Percentiles rank a stretch among this genome's conserved stretches.
Evolutionary conservation across 352 stramenopile species (phyloP).

Genomic region (Globisporangium alternatum): DNA sequence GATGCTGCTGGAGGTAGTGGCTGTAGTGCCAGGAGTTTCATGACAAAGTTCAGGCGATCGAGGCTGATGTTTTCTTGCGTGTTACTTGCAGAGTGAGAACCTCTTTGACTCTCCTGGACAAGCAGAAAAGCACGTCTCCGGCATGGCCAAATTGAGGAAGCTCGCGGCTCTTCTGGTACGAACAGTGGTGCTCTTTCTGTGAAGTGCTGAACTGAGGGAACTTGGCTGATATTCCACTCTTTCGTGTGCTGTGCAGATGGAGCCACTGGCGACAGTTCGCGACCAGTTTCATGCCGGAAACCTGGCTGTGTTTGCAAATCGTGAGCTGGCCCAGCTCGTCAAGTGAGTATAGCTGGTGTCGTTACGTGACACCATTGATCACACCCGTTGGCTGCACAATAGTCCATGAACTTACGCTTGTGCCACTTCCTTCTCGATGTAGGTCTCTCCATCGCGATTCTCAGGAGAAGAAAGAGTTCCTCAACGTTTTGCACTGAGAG

Average conservation of each 20-base stretch:
- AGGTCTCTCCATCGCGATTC: conserved; percentile 70
- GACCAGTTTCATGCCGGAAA: conserved; percentile 50
- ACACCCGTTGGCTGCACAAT: neutral
- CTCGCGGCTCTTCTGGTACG: conserved; percentile 51
- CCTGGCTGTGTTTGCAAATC: conserved; percentile 35
- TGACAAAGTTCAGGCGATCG: neutral
- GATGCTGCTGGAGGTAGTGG: conserved; percentile 47
- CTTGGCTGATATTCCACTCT: neutral
- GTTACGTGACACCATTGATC: neutral
- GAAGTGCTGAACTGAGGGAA: neutral
- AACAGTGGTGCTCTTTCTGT: neutral
- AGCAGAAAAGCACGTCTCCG: conserved; percentile 49
- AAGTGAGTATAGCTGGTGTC: conserved; percentile 29
- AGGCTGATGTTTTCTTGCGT: conserved; percentile 1
- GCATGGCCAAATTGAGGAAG: conserved; percentile 45
- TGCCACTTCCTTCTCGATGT: neutral
- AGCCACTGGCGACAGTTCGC: conserved; percentile 53
- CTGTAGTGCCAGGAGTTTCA: neutral
- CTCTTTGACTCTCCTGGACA: conserved; percentile 51
- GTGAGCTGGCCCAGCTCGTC: conserved; percentile 43
- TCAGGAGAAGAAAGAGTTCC: conserved; percentile 43
- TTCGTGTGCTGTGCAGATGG: conserved; percentile 31
- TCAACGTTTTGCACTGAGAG: conserved; percentile 25
- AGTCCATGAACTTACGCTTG: neutral
- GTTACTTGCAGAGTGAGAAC: conserved; percentile 28